Base-by-base conservation (phyloP, 1,139 yeast genomes). In the Lodderomyces beijingensis region DNA sequence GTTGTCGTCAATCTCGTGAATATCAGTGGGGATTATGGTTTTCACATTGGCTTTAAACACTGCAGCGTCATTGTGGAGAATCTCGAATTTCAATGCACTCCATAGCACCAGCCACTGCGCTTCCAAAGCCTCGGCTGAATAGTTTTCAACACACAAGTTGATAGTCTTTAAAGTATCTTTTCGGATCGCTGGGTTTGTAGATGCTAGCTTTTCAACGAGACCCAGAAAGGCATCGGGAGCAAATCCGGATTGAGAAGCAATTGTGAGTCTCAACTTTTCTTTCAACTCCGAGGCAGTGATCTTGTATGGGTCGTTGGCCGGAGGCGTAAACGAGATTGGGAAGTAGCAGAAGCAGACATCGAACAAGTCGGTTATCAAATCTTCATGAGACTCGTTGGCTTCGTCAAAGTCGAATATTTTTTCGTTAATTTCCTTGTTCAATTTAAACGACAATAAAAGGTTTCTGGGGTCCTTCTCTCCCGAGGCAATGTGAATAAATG, bases 391-490 rank as follows among this genome's bases (percentile, higher is more conserved):
- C 40, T 79, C 80, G 24, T 65, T 62, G 8, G 5, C 17, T 16
- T 28, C 29, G 15, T 13, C 16, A 32, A 78, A 66, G 1, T 58
- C 52, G 29, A 83, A 67, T n/a, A n/a, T n/a, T 7, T 45, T 44
- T 6, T 58, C 44, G 17, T 82, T 68, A 16, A 91, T 73, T 4
- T 37, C 37, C 9, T 57, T 47, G 45, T 82, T 77, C 33, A 87
- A 54, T 3, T 64, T 57, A 49, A 91, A 88, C 1, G 95, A 85
- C 2, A 71, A 42, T 46, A 91, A 56, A 41, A 91, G 65, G 52
- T 93, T 91, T 37, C 87, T 67, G 3, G 99, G 99, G 55, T 91
- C 98, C 50, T 91, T 93, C 51, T 91, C 99, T 17, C 95, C 95
- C 8, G 76, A 67, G 4, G 95, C 85, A 28, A 87, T 52, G 38